phyloP scores from a whole-genome alignment of 352 stramenopile species.

The Pythium vanterpoolii region DNA sequence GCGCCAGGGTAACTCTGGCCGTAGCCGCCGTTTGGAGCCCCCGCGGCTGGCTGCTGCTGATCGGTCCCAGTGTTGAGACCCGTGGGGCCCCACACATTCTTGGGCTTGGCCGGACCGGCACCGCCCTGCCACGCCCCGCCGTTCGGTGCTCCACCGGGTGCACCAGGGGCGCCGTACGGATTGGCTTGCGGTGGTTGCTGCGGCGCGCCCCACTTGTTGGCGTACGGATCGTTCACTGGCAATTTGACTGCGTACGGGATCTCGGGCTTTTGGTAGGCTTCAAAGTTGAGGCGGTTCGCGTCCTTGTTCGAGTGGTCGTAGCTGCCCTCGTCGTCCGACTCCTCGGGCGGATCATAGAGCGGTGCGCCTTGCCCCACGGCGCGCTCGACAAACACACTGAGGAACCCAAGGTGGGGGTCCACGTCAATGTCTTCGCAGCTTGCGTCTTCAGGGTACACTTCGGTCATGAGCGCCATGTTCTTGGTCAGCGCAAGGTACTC shows the following conservation, averaged over 20 bases:
- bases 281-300: constrained; percentile 79
- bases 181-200: constrained; percentile 15
- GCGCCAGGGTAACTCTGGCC: constrained; percentile 24
- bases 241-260: constrained; percentile 83
- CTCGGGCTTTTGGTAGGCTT: constrained; percentile 89
- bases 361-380: constrained; percentile 90
- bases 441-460: constrained; percentile 96
- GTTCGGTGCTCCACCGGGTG: constrained; percentile 18
- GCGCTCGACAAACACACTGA: constrained; percentile 94
- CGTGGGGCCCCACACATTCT: constrained; percentile 86
- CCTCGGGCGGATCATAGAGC: constrained; percentile 93
- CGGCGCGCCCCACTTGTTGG: constrained; percentile 66
- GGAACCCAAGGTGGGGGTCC: constrained; percentile 95
- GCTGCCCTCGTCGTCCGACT: constrained; percentile 95
- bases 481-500: constrained; percentile 97
- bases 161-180: constrained; percentile 23
- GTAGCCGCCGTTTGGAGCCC: constrained; percentile 26
- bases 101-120: constrained; percentile 42
- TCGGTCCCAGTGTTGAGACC: constrained; percentile 49
- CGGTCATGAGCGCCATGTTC: constrained; percentile 87
- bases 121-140: constrained; percentile 31
- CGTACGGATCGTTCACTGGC: constrained; percentile 46
- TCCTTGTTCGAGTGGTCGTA: constrained; percentile 63
- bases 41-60: constrained; percentile 7
- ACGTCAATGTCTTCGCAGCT: constrained; percentile 94